Conservation (phyloP, 2,329 filamentous ascomycete species). For the Aspergillus carbonarius region DNA sequence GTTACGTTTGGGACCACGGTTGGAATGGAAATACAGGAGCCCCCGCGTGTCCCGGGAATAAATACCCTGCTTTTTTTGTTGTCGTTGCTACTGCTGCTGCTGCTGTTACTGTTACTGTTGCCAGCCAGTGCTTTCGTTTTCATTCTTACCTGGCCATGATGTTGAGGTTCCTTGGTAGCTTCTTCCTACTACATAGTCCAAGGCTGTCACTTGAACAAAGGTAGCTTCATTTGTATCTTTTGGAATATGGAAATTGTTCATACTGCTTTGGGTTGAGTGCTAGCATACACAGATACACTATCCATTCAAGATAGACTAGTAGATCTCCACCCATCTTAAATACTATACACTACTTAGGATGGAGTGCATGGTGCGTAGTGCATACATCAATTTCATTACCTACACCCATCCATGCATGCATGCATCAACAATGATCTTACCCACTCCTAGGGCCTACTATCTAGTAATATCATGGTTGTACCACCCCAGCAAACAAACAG, state of each 20-base stretch:
- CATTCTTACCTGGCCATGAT: neutral
- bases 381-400: no score
- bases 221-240: neutral
- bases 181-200: neutral
- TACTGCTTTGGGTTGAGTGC: no score
- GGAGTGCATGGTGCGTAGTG: no score
- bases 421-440: no score
- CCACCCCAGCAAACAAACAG: neutral
- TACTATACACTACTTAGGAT: neutral
- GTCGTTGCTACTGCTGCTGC: no score
- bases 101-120: no score
- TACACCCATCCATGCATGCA: no score
- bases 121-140: neutral
- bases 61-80: conserved; percentile 7
- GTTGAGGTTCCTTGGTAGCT: neutral
- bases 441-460: no score
- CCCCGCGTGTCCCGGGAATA: neutral
- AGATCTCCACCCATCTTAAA: neutral
- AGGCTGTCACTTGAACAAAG: neutral
- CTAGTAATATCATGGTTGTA: neutral
- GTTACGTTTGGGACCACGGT: neutral
- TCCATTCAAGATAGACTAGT: no score
- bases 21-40: neutral
- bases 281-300: no score
- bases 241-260: neutral